Evolutionary conservation across 2,329 filamentous ascomycete species (phyloP).

Genomic region (Penicillium sp.): DNA sequence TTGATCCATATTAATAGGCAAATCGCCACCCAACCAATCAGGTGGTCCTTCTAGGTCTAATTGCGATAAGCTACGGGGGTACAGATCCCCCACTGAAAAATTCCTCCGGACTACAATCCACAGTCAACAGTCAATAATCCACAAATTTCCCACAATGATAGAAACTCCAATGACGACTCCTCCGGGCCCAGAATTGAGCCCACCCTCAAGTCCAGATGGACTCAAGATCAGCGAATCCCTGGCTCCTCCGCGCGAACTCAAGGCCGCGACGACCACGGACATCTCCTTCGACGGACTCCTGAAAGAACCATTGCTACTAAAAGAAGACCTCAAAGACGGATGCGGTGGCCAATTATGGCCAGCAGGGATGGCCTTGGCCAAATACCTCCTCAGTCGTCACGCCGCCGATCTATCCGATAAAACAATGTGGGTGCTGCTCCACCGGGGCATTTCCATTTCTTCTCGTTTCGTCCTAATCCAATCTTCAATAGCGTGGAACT

Average conservation of each 20-base stretch:
- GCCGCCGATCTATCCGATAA: constrained; percentile 54
- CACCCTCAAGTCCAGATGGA: constrained; percentile 23
- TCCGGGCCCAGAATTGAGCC: constrained; percentile 6
- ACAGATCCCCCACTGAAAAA: constrained; percentile 5
- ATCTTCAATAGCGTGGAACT: constrained; percentile 62
- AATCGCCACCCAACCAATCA: constrained; percentile 4
- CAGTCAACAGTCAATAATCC: background rate
- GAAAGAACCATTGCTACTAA: constrained; percentile 59
- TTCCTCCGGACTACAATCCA: background rate
- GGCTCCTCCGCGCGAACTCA: constrained; percentile 46
- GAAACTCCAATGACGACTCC: constrained; percentile 1
- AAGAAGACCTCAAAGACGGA: constrained; percentile 76
- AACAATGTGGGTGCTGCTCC: constrained; percentile 58
- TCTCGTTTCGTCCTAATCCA: background rate
- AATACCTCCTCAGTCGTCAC: constrained; percentile 73
- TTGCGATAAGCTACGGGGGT: constrained; percentile 2
- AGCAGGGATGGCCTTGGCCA: constrained; percentile 77
- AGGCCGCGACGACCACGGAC: constrained; percentile 44
- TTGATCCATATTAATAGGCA: background rate
- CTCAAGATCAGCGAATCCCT: constrained; percentile 47
- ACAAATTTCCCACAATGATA: constrained; percentile 7
- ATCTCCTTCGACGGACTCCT: constrained; percentile 67
- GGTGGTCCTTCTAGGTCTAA: constrained; percentile 5
- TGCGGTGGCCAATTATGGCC: constrained; percentile 94
- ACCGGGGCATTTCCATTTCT: background rate